These are phyloP conservation scores for Penicillium atrosanguineum DNA, from an alignment of 495 filamentous ascomycete species.

Conservation along the genomic window DNA sequence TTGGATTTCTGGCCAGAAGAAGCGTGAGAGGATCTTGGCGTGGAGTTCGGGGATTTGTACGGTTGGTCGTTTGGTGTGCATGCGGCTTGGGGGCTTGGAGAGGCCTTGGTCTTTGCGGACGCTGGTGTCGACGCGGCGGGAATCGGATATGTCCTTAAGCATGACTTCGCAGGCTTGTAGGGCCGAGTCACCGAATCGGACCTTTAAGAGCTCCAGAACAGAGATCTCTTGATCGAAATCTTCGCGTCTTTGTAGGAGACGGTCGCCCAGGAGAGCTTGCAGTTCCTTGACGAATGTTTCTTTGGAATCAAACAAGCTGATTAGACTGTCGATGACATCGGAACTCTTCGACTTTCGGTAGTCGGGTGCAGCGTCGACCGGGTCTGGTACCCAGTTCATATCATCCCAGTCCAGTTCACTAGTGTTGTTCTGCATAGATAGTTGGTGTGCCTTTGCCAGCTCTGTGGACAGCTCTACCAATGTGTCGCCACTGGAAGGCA, in stretches of 20 bases:
- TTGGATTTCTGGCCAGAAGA: conserved; percentile 89
- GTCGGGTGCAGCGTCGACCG: conserved; percentile 87
- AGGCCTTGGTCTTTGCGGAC: conserved; percentile 55
- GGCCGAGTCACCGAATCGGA: conserved; percentile 79
- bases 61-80: background rate
- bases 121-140: conserved; percentile 62
- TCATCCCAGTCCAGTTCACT: conserved; percentile 85
- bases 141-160: conserved; percentile 91
- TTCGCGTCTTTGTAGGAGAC: conserved; percentile 68
- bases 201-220: conserved; percentile 84
- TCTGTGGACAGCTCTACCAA: conserved; percentile 75
- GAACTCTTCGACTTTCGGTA: conserved; percentile 84
- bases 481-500: conserved; percentile 41
- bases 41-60: conserved; percentile 51
- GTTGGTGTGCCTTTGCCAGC: conserved; percentile 59
- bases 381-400: conserved; percentile 87
- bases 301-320: conserved; percentile 80
- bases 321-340: conserved; percentile 89
- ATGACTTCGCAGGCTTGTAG: conserved; percentile 95
- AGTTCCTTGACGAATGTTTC: conserved; percentile 93
- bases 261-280: conserved; percentile 76
- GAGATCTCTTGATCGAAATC: conserved; percentile 73
- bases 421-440: conserved; percentile 48
- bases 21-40: conserved; percentile 82
- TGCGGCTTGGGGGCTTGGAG: conserved; percentile 8